phyloP scores from a whole-genome alignment of 1,139 yeast genomes.

The Debaryomyces psychrophilus region DNA sequence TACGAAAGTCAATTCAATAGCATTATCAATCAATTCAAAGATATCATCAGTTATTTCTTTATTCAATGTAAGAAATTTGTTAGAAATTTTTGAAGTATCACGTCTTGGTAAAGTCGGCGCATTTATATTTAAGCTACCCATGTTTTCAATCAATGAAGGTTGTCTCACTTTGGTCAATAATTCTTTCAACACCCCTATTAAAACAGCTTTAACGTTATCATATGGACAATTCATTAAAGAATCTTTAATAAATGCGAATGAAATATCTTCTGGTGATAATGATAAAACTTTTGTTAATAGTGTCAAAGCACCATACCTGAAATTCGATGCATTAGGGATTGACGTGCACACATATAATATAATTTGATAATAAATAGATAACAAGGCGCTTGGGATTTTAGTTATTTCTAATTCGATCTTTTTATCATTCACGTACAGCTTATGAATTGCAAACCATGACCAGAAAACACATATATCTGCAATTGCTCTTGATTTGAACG shows the following conservation, averaged over 20 bases:
- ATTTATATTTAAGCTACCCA: constrained; percentile 11
- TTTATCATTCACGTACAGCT: constrained; percentile 20
- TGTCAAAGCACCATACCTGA: constrained; percentile 43
- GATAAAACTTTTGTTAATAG: constrained; percentile 60
- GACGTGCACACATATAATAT: constrained; percentile 31
- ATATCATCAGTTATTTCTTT: constrained; percentile 42
- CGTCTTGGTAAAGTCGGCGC: constrained; percentile 25
- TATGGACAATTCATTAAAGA: constrained; percentile 72
- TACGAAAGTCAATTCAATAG: constrained; percentile 36
- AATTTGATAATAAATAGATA: constrained; percentile 39
- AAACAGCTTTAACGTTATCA: constrained; percentile 57
- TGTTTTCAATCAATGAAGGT: constrained; percentile 8
- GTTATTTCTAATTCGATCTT: constrained; percentile 35
- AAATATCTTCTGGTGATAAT: constrained; percentile 54
- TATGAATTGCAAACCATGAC: constrained; percentile 44
- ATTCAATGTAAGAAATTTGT: constrained; percentile 43
- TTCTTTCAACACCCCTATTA: constrained; percentile 70
- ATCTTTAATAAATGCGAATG: constrained; percentile 66
- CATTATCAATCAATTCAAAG: constrained; percentile 37
- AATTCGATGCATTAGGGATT: constrained; percentile 14
- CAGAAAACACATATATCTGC: constrained; percentile 41
- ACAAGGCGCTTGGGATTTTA: constrained; percentile 32
- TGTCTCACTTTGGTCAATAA: constrained; percentile 40
- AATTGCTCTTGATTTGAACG: constrained; percentile 26
- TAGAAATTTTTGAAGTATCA: constrained; percentile 15